phyloP scores from a whole-genome alignment of 257 asterid species.

The Apocynum venetum region DNA sequence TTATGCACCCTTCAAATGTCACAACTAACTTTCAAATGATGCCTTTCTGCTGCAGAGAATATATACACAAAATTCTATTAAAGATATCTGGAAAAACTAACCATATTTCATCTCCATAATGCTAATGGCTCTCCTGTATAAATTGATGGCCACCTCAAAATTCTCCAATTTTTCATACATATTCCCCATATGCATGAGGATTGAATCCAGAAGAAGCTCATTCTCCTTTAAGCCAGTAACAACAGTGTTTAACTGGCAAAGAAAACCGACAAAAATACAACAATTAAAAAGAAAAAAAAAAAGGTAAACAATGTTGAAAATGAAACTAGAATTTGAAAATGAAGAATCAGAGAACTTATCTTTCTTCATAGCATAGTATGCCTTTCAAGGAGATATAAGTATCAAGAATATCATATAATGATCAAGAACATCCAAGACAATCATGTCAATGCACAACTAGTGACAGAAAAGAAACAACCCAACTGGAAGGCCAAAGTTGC shows the following conservation, averaged over 20 bases:
- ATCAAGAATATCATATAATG: neutral
- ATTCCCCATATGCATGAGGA: slow-evolving; percentile 91
- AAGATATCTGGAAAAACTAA: slow-evolving; percentile 19
- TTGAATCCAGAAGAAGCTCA: slow-evolving; percentile 72
- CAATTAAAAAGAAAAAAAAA: neutral
- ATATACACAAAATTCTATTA: neutral
- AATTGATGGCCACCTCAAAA: slow-evolving; percentile 45
- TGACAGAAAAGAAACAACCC: neutral
- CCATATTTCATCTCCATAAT: slow-evolving; percentile 64
- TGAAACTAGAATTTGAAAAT: neutral
- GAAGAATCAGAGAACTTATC: neutral
- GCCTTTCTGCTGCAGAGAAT: neutral
- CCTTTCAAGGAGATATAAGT: neutral
- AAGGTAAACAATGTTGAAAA: neutral
- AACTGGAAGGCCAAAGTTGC: neutral
- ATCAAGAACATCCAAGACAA: neutral
- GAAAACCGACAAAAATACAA: neutral
- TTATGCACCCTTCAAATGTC: neutral
- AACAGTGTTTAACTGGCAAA: slow-evolving; percentile 57
- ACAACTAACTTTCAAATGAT: neutral
- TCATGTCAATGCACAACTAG: neutral
- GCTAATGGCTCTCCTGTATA: slow-evolving; percentile 59
- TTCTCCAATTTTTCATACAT: slow-evolving; percentile 64
- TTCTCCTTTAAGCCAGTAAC: slow-evolving; percentile 55
- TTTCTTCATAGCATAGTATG: neutral